Conservation (phyloP, 805 yeast species). For the Suhomyces prunicola region DNA sequence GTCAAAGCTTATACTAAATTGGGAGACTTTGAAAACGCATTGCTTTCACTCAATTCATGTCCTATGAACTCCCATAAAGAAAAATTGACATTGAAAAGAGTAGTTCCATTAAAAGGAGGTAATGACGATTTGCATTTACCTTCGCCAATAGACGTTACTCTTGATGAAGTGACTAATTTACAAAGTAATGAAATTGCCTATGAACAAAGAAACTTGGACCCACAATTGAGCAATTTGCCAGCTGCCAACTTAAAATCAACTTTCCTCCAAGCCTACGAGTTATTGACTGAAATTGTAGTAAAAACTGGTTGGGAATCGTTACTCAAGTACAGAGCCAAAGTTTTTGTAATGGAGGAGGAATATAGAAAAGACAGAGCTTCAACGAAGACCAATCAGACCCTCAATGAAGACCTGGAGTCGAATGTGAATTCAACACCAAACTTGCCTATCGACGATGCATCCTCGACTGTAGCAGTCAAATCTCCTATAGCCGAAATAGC, state of each 20-base stretch:
- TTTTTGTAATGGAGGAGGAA: constrained; percentile 48
- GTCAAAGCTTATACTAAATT: constrained; percentile 61
- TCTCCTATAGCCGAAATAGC: constrained; percentile 28
- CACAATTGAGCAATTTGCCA: constrained; percentile 57
- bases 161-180: constrained; percentile 65
- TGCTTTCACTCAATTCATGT: constrained; percentile 71
- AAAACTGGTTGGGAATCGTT: constrained; percentile 47
- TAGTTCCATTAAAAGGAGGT: constrained; percentile 48
- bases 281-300: constrained; percentile 42
- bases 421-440: neutral
- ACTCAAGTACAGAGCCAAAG: constrained; percentile 44
- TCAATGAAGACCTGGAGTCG: neutral
- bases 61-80: constrained; percentile 80
- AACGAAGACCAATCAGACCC: neutral
- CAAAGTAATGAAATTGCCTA: constrained; percentile 61
- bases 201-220: constrained; percentile 67
- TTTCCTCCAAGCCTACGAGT: constrained; percentile 44
- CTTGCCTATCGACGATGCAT: constrained; percentile 20
- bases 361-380: constrained; percentile 35
- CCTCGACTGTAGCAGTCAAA: constrained; percentile 37
- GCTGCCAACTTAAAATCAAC: constrained; percentile 62
- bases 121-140: constrained; percentile 67
- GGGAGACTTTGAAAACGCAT: constrained; percentile 68
- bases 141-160: constrained; percentile 67
- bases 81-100: constrained; percentile 57